Percentiles rank a stretch among this genome's conserved stretches.
Evolutionary conservation across 164 flowering plant genomes (phyloP).

Genomic region (Piper betle): DNA sequence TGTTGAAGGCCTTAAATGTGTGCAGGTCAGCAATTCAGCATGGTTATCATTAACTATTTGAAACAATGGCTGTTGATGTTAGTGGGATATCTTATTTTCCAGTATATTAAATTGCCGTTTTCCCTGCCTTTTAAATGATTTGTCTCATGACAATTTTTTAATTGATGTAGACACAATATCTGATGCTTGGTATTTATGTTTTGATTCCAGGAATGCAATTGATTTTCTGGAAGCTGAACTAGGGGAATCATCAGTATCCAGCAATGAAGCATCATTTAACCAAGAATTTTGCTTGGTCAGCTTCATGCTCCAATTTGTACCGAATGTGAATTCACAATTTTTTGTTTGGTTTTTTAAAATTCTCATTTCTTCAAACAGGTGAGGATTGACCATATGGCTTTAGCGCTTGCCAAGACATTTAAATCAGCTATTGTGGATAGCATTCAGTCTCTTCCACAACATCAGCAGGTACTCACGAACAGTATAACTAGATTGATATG

Average conservation of each 20-base stretch:
- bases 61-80: too few species aligned
- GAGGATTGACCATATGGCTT: constrained; percentile 72
- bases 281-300: too few species aligned
- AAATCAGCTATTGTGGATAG: constrained; percentile 69
- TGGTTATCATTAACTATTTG: too few species aligned
- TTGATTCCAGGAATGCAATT: constrained; percentile 59
- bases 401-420: constrained; percentile 73
- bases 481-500: background rate
- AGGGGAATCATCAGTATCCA: too few species aligned
- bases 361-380: constrained; percentile 43
- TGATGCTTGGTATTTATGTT: background rate
- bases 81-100: too few species aligned
- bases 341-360: too few species aligned
- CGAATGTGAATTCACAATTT: too few species aligned
- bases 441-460: constrained; percentile 87
- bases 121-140: background rate
- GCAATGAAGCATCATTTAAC: too few species aligned
- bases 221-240: constrained; percentile 66
- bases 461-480: constrained; percentile 58
- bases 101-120: too few species aligned
- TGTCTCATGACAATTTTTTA: background rate
- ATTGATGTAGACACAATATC: background rate
- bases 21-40: constrained; percentile 53
- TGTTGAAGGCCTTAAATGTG: constrained; percentile 83
- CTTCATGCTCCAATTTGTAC: too few species aligned